Percentiles rank a stretch among this genome's conserved stretches.
These are phyloP conservation scores for Ogataea zsoltii DNA, from an alignment of 805 yeast genomes.

Conservation along the genomic window DNA sequence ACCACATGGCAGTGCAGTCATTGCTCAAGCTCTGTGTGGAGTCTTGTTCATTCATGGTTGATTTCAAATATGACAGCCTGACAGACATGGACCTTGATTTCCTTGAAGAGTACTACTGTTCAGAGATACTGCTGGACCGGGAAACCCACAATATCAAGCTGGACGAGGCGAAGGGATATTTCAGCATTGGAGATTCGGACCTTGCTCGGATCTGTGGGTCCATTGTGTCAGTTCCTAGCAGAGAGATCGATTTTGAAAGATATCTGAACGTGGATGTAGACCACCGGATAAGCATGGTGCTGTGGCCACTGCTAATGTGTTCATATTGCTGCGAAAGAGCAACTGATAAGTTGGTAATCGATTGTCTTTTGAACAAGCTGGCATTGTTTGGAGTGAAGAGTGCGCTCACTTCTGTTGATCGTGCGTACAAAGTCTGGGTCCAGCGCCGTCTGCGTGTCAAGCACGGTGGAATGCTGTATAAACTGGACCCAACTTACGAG, in stretches of 20 bases:
- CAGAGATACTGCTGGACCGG: constrained; percentile 19
- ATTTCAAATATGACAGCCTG: constrained; percentile 19
- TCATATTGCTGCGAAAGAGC: constrained; percentile 29
- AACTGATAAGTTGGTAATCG: constrained; percentile 29
- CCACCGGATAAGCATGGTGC: constrained; percentile 34
- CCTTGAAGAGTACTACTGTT: constrained; percentile 24
- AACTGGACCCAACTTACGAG: constrained; percentile 15
- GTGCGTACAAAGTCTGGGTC: constrained; percentile 30
- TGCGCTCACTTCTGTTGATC: constrained; percentile 24
- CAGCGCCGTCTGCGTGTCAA: constrained; percentile 22
- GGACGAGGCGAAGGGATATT: constrained; percentile 8
- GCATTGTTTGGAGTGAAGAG: constrained; percentile 30
- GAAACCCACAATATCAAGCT: constrained; percentile 9
- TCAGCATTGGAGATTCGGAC: constrained; percentile 13
- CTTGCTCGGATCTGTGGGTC: constrained; percentile 14
- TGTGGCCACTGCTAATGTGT: constrained; percentile 30
- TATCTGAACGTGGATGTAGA: constrained; percentile 29
- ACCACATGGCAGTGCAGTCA: constrained; percentile 18
- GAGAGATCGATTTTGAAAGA: constrained; percentile 16
- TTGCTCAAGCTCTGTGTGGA: constrained; percentile 22
- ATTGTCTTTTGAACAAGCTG: constrained; percentile 27
- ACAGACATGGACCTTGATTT: constrained; percentile 16
- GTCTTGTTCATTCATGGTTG: constrained; percentile 25
- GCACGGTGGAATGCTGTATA: constrained; percentile 8
- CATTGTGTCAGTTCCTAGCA: background rate